These are phyloP conservation scores for Suillus bovinus DNA, from an alignment of 768 basidiomycete species.

Conservation along the genomic window DNA sequence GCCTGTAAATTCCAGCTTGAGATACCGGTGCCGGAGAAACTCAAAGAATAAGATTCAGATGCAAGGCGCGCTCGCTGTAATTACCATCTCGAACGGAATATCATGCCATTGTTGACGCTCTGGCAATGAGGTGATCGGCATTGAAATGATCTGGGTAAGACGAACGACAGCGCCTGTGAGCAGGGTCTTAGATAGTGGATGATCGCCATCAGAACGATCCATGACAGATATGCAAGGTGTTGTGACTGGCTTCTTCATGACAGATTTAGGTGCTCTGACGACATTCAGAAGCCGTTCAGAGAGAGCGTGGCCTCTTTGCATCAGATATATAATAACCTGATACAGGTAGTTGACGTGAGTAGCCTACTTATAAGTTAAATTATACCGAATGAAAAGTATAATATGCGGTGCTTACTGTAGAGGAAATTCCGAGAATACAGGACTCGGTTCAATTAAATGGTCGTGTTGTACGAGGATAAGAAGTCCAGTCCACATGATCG, in stretches of 20 bases:
- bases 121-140: slow-evolving; percentile 3
- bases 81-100: neutral
- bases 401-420: neutral
- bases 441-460: neutral
- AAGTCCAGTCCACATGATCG: too few species aligned
- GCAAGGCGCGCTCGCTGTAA: neutral
- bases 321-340: too few species aligned
- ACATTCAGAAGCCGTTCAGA: neutral
- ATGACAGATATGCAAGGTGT: neutral
- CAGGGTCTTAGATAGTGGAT: neutral
- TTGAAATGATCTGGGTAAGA: neutral
- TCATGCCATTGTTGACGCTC: neutral
- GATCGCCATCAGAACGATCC: neutral
- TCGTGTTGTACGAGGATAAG: neutral
- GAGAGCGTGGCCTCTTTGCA: neutral
- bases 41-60: slow-evolving; percentile 2
- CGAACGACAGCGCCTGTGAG: neutral
- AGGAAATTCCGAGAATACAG: neutral
- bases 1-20: neutral
- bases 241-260: neutral
- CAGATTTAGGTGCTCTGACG: neutral
- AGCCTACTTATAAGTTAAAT: too few species aligned
- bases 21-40: neutral
- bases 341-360: too few species aligned
- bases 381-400: neutral